Evolutionary conservation across 2,329 filamentous ascomycete species (phyloP).

Genomic region (Pestalotiopsis sp.): DNA sequence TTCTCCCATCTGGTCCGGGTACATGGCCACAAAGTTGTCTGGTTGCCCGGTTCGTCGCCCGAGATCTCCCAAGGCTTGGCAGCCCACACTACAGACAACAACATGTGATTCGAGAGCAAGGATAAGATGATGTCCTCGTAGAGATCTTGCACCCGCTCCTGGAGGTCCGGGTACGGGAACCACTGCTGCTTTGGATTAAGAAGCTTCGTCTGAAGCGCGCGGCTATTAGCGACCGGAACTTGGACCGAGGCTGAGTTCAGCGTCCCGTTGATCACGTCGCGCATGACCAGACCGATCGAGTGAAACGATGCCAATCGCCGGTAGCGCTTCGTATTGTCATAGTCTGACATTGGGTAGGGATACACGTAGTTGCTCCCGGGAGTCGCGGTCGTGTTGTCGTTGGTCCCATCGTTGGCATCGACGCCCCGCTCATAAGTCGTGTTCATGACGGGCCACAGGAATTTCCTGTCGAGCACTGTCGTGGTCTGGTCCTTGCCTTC

Average conservation of each 20-base stretch:
- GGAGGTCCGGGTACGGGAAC: slow-evolving; percentile 29
- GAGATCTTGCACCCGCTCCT: slow-evolving; percentile 27
- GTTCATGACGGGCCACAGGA: slow-evolving; percentile 32
- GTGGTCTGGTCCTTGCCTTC: slow-evolving; percentile 29
- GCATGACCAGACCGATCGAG: slow-evolving; percentile 32
- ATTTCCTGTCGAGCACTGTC: slow-evolving; percentile 24
- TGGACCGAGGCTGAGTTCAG: slow-evolving; percentile 26
- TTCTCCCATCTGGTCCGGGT: slow-evolving; percentile 30
- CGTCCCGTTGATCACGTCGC: slow-evolving; percentile 33
- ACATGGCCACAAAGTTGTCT: slow-evolving; percentile 31
- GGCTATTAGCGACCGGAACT: slow-evolving; percentile 27
- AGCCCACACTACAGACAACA: slow-evolving; percentile 37
- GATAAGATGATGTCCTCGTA: slow-evolving; percentile 39
- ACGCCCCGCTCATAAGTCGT: slow-evolving; percentile 29
- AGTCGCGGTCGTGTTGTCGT: slow-evolving; percentile 33
- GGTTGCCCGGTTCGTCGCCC: slow-evolving; percentile 21
- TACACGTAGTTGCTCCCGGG: slow-evolving; percentile 33
- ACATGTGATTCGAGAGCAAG: slow-evolving; percentile 35
- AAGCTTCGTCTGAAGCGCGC: slow-evolving; percentile 42
- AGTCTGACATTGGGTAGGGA: slow-evolving; percentile 24
- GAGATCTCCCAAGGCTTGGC: slow-evolving; percentile 23
- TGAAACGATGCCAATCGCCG: slow-evolving; percentile 35
- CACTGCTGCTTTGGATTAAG: slow-evolving; percentile 35
- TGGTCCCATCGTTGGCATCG: slow-evolving; percentile 34
- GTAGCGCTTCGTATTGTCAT: slow-evolving; percentile 24